Base-by-base conservation (phyloP, 192 early-diverging fungal genomes). In the Podila epigama region DNA sequence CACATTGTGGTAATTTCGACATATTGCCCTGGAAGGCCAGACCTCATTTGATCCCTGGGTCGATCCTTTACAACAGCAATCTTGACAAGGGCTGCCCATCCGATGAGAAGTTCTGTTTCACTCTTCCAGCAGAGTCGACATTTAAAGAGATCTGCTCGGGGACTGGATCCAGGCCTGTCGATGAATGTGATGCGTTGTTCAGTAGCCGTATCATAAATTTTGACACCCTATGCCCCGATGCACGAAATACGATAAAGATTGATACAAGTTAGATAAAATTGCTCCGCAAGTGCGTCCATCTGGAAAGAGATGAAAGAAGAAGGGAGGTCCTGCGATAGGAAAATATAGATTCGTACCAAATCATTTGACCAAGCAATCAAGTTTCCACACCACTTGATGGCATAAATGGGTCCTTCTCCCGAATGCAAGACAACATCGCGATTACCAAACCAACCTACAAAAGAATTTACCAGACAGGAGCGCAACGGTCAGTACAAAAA, bases 331-430 rank as follows among this genome's bases (percentile, higher is more conserved):
- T 5, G 36, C 31, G 0, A 36, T 13, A 29, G n/a, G 20, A 20
- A 54, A 20, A 22, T 12, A 12, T 33, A 31, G 33, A 15, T 16
- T 20, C 60, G 58, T 48, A 48, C 44, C 59, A 90, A 85, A 63
- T 98, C 96, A 71, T 95, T 96, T 2, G 96, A 94, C 96, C 96
- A 99, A 0, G 96, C 97, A 70, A 98, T 93, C 65, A 92, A 86
- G 28, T 85, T 87, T 6, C 81, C 88, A 34, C 89, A 79, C 98
- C 98, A 99, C 68, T 90, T 87, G 41, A 96, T 89, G 15, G 89
- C 84, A 72, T 91, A 93, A 39, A 99, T 92, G 4, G 93, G 91
- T 0, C 98, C 98, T 50, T 96, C 92, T 39, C 95, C 95, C 6
- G 92, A 92, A 60, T 92, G 91, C 55, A 99, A 79, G 1, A 94